phyloP scores from a whole-genome alignment of 148 eudicot genomes.

The Agrostemma githago region DNA sequence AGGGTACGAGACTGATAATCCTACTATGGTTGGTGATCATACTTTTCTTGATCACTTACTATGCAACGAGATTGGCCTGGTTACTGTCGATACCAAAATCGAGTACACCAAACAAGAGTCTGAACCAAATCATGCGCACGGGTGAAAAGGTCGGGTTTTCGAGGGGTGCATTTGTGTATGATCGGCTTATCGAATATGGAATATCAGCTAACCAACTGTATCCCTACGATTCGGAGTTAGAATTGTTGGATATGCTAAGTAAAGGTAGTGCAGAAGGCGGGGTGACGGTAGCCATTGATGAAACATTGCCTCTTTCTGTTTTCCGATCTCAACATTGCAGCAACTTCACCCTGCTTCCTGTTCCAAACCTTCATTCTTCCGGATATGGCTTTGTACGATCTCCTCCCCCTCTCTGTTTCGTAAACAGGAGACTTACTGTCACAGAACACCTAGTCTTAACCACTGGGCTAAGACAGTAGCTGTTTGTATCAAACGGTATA shows the following conservation, averaged over 20 bases:
- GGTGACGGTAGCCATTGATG: not conserved
- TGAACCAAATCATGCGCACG: slow-evolving; percentile 1
- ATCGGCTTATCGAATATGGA: slow-evolving; percentile 4
- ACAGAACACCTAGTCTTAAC: too few species aligned
- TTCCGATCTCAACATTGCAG: slow-evolving; percentile 2
- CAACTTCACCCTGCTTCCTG: not conserved
- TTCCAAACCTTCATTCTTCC: not conserved
- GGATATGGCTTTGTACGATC: slow-evolving; percentile 10
- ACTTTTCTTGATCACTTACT: slow-evolving; percentile 3
- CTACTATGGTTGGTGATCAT: slow-evolving; percentile 1
- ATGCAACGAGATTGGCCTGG: not conserved
- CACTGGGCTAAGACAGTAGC: too few species aligned
- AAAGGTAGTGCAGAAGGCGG: not conserved
- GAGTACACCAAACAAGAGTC: slow-evolving; percentile 1
- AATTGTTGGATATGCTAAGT: not conserved
- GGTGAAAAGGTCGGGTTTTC: not conserved
- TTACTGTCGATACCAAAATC: not conserved
- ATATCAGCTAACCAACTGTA: not conserved
- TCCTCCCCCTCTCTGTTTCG: not conserved
- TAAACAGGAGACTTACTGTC: too few species aligned
- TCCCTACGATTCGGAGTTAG: slow-evolving; percentile 7
- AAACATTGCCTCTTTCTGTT: not conserved
- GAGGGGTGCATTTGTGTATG: not conserved
- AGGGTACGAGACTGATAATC: slow-evolving; percentile 5
- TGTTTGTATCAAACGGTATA: too few species aligned